Evolutionary conservation across 257 asterid species (phyloP).

Genomic region (Penstemon davidsonii): DNA sequence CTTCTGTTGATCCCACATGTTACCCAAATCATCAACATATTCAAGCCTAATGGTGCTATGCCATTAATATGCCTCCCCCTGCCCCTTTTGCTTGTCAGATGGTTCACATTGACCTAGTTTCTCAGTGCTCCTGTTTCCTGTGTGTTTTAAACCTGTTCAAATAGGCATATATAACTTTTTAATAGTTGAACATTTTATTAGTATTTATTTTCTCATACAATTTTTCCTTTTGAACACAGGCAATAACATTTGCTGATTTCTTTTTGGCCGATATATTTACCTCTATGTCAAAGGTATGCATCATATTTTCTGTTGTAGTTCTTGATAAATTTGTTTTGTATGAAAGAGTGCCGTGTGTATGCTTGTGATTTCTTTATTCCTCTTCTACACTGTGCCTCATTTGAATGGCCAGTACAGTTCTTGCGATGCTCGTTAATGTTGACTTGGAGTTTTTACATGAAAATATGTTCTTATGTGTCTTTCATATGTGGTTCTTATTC

Average conservation of each 20-base stretch:
- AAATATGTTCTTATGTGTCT: background rate
- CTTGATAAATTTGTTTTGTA: conserved; percentile 6
- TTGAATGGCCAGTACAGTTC: conserved; percentile 17
- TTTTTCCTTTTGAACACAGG: conserved; percentile 53
- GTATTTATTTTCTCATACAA: conserved; percentile 27
- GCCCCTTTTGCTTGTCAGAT: conserved; percentile 18
- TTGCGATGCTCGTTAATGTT: conserved; percentile 11
- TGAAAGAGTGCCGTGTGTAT: conserved; percentile 16
- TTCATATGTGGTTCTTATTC: background rate
- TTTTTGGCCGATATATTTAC: conserved; percentile 95
- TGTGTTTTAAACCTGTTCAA: background rate
- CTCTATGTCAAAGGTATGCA: conserved; percentile 96
- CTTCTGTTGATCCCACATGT: conserved; percentile 5
- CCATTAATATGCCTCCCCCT: background rate
- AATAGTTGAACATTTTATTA: background rate
- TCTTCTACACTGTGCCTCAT: conserved; percentile 6
- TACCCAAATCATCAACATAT: conserved; percentile 17
- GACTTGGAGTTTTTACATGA: background rate
- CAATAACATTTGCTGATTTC: conserved; percentile 91
- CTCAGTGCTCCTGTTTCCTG: conserved; percentile 6
- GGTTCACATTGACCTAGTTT: conserved; percentile 17
- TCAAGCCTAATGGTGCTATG: conserved; percentile 23
- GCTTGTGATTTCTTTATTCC: conserved; percentile 25
- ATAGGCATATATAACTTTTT: conserved; percentile 1
- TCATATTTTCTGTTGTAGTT: conserved; percentile 23